These are phyloP conservation scores for Pelargonium myrrhifolium DNA, from an alignment of 441 rosid genomes.

Conservation along the genomic window DNA sequence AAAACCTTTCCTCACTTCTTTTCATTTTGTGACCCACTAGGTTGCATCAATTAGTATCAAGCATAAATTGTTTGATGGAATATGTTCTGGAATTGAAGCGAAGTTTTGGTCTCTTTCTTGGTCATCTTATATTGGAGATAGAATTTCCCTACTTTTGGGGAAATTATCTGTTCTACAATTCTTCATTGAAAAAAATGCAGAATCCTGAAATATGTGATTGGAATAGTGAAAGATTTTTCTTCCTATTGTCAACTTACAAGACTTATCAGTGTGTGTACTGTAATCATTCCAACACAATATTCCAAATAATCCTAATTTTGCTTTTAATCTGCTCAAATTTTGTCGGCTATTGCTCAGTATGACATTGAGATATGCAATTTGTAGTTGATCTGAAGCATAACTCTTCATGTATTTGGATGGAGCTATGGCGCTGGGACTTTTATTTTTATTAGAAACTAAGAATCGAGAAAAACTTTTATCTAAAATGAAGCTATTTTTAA, in stretches of 20 bases:
- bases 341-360: neutral
- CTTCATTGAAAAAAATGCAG: neutral
- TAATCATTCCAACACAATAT: neutral
- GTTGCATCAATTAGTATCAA: neutral
- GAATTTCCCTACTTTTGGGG: neutral
- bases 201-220: neutral
- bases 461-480: neutral
- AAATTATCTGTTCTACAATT: neutral
- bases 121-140: neutral
- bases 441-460: neutral
- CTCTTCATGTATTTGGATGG: neutral
- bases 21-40: neutral
- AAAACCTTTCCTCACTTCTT: neutral
- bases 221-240: neutral
- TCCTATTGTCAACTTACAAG: neutral
- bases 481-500: neutral
- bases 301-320: neutral
- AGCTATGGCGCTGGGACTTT: neutral
- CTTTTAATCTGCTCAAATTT: neutral
- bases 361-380: neutral
- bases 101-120: neutral
- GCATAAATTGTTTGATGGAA: neutral
- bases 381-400: neutral
- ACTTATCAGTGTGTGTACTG: neutral
- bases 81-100: neutral